Base-by-base conservation (phyloP, 768 basidiomycete genomes). In the Leccinellum albellum region DNA sequence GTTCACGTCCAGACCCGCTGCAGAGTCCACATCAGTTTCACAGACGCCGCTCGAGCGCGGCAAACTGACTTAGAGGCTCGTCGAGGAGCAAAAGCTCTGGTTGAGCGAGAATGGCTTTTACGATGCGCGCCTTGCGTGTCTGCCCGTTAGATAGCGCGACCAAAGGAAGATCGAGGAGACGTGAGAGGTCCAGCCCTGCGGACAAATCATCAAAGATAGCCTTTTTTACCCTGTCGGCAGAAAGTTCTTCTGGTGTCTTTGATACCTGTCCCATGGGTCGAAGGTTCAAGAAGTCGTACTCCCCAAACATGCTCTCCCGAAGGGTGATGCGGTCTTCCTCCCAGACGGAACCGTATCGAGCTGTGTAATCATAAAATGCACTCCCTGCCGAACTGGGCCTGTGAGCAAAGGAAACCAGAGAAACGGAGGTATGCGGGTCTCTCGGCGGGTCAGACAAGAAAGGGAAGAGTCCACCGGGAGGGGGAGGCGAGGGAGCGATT, bases 111-210 rank as follows among this genome's bases (percentile, higher is more conserved):
- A 98, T 70, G 0, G 90, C 89, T 61, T 86, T 83, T 9, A 90
- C 78, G 48, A 99, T 89, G 46, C 94, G 76, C 6, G 94, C 94
- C 17, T 92, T 75, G 37, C 95, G 76, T 29, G 88, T 98, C 75
- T 99, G 95, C 0, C 96, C 96, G 65, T 95, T 96, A 60, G 89
- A 91, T 51, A 98, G 70, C 0, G 91, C 91, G 8, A 98, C 78
- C 4, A 91, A 68, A 0, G 96, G 96, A 6, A 96, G 66, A 66
- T 94, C 87, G n/a, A 98, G 75, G 24, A 95, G 72, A 5, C 76
- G 62, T 2, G 70, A 68, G 40, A 98, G 74, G 9, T 80, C 79
- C 68, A 98, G 78, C 48, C 72, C 70, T 3, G 75, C 71, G 0
- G 83, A 77, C n/a, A 91, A 69, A 2, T 75, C 70, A 4, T 83